Percentiles rank a stretch among this genome's conserved stretches.
phyloP scores from a whole-genome alignment of 257 asterid genomes.

The Penstemon davidsonii region DNA sequence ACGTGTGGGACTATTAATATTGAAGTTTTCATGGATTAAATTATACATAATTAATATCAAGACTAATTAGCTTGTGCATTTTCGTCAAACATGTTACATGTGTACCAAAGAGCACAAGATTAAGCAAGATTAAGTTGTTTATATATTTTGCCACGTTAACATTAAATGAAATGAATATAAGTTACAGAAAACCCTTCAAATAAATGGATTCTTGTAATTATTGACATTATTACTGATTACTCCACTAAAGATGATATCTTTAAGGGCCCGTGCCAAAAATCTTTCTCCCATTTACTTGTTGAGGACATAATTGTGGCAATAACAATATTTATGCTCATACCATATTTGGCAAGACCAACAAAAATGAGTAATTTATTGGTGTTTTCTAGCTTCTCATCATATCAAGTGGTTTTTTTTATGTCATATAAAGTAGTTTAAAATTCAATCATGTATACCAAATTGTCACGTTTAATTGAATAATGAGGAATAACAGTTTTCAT shows the following conservation, averaged over 20 bases:
- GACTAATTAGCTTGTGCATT: no score
- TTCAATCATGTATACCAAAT: slow-evolving; percentile 6
- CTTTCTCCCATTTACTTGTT: neutral
- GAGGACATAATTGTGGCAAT: slow-evolving; percentile 14
- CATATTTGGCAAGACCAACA: slow-evolving; percentile 23
- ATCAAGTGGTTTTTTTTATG: slow-evolving; percentile 17
- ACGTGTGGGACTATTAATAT: no score
- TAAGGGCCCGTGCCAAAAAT: neutral
- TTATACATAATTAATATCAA: neutral
- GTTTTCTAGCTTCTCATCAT: slow-evolving; percentile 11
- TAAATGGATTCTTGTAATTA: neutral
- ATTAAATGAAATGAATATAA: neutral
- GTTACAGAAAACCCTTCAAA: slow-evolving; percentile 2
- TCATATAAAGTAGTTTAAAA: neutral
- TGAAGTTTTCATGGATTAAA: neutral
- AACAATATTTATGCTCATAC: slow-evolving; percentile 22
- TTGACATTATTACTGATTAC: no score
- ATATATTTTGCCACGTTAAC: slow-evolving; percentile 11
- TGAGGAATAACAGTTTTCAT: no score
- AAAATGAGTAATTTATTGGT: slow-evolving; percentile 3
- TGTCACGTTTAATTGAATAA: neutral
- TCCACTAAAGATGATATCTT: neutral
- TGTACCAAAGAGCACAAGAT: no score
- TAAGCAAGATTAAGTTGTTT: neutral
- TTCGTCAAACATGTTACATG: no score